These are phyloP conservation scores for Nadsonia fulvescens DNA, from an alignment of 805 yeast genomes.

Conservation along the genomic window DNA sequence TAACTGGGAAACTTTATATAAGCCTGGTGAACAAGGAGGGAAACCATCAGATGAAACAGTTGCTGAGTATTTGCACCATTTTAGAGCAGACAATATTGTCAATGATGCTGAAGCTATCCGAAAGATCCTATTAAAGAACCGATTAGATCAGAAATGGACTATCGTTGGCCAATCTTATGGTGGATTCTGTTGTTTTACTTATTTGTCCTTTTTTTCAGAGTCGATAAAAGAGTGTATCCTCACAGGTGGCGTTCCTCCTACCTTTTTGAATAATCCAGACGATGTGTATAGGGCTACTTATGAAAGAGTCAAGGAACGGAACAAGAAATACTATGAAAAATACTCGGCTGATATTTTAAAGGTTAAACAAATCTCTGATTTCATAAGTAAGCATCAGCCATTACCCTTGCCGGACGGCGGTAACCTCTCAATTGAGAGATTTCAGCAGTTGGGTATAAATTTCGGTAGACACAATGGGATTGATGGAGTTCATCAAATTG, in stretches of 20 bases:
- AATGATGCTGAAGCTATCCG: constrained; percentile 33
- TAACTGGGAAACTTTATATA: constrained; percentile 17
- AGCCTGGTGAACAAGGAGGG: too few relatives aligned
- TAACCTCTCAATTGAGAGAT: constrained; percentile 28
- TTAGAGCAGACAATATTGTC: constrained; percentile 28
- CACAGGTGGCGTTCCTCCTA: constrained; percentile 45
- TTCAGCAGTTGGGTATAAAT: constrained; percentile 32
- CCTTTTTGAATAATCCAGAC: constrained; percentile 25
- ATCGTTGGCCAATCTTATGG: constrained; percentile 39
- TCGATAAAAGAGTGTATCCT: constrained; percentile 27
- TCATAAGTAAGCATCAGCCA: constrained; percentile 4
- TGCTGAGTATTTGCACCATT: constrained; percentile 24
- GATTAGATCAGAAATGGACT: constrained; percentile 27
- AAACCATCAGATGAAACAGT: constrained; percentile 15
- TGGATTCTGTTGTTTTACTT: constrained; percentile 33
- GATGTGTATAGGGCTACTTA: constrained; percentile 33
- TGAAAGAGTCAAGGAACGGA: constrained; percentile 28
- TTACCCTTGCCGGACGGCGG: constrained; percentile 35
- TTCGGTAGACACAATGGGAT: constrained; percentile 38
- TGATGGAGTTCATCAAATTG: constrained; percentile 27
- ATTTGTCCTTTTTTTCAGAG: constrained; percentile 27
- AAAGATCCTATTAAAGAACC: constrained; percentile 15
- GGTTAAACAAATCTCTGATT: constrained; percentile 17
- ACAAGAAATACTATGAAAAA: constrained; percentile 27
- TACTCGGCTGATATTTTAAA: constrained; percentile 29